Base-by-base conservation (phyloP, 371 early-diverging fungal species). In the Amoeboaphelidium protococcarum region DNA sequence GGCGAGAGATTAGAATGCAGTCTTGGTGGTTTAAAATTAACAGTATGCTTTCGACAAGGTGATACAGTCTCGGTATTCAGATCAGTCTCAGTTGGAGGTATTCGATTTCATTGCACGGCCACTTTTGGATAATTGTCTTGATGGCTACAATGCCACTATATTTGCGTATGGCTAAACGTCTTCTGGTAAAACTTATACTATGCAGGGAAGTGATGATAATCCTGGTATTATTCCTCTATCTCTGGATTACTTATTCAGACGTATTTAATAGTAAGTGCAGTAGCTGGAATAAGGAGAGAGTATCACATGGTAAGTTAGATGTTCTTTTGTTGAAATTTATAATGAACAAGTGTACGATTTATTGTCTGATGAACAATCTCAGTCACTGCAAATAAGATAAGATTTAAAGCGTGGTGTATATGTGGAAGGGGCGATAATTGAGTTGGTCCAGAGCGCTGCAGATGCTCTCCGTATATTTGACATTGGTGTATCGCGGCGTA, bases 301-400 rank as follows among this genome's bases (percentile, higher is more conserved):
- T 51, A 37, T 41, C 40, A 47, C 60, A 47, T 41, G 50, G 24
- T 45, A 46, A 43, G 26, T 50, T 25, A 54, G 44, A 42, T 52
- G 51, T 22, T 46, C 48, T 12, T 64, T 58, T 52, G 45, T 67
- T 3, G 76, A 75, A 51, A 65, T 75, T 40, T 75, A 75, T 50
- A 65, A 71, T 50, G 72, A 75, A 44, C 52, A 54, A 13, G 46
- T 72, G 3, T 50, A 50, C 12, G 67, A 69, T 55, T 50, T 71
- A 25, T 43, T 72, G 37, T 45, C 42, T 24, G 23, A 43, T 56
- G 52, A 50, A 16, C 53, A 53, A 12, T 47, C 60, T 26, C 53
- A 54, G 27, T 62, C 62, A 2, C 43, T 58, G 20, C 56, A 54
- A 23, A 60, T 62, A 31, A 60, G 62, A 3, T 52, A 55, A n/a